Evolutionary conservation across 257 asterid species (phyloP).

Genomic region (Eucommia ulmoides): DNA sequence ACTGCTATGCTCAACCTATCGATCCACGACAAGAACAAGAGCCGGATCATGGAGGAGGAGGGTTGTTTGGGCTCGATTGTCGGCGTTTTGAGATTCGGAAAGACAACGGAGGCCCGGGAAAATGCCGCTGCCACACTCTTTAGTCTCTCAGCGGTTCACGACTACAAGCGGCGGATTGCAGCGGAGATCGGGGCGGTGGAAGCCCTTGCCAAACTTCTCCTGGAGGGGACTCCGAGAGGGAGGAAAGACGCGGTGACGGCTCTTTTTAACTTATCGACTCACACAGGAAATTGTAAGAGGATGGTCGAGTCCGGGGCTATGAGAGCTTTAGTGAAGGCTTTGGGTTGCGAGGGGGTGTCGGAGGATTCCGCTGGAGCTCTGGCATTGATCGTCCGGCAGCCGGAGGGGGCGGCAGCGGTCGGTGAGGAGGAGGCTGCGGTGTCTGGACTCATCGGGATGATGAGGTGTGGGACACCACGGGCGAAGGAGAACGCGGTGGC

Average conservation of each 20-base stretch:
- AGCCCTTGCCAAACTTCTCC: background rate
- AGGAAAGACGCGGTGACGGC: constrained; percentile 1
- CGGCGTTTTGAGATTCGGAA: background rate
- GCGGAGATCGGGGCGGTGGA: background rate
- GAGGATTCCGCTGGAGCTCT: background rate
- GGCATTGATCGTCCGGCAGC: background rate
- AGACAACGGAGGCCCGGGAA: background rate
- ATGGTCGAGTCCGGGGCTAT: background rate
- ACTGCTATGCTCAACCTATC: constrained; percentile 2
- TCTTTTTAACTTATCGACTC: background rate
- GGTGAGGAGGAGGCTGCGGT: background rate
- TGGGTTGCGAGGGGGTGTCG: background rate
- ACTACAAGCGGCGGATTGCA: background rate
- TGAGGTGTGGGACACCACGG: background rate
- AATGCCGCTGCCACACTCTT: constrained; percentile 2
- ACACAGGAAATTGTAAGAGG: background rate
- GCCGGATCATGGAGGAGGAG: background rate
- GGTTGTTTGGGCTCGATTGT: constrained; percentile 1
- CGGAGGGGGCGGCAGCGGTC: background rate
- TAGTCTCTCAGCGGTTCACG: constrained; percentile 1
- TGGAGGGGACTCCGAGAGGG: background rate
- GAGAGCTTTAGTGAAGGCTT: background rate
- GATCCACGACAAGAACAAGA: background rate
- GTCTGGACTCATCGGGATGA: background rate
- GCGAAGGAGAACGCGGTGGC: background rate